Evolutionary conservation across 2,329 filamentous ascomycete species (phyloP), one percentile per base, ranked within the genome.

Genomic region (Botrytis cinerea): DNA sequence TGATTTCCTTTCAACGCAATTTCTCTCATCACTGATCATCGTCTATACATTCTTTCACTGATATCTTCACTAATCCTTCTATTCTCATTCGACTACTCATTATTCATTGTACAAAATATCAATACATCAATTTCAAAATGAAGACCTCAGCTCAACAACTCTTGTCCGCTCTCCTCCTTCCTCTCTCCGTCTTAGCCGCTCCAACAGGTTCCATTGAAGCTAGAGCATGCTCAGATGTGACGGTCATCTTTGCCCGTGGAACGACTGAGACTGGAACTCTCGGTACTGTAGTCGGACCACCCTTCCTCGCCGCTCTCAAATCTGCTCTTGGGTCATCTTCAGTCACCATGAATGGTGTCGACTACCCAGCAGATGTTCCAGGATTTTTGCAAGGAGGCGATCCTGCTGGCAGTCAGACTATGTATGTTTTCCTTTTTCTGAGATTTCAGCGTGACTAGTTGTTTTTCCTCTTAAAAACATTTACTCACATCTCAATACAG

Each of bases 331-430:
- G 87, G 74, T 84, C 84, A 35, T 80, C 79, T 14, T 80, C 80
- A 57, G 84, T 84, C 69, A 78, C 85, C 4, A 83, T 88, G 18
- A 87, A 88, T 79, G 87, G 87, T 63, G 85, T 89, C 35, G 80
- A 85, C 35, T 89, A 89, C 76, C 81, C 84, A 1, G 87, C 87
- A 10, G 80, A 82, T 71, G 73, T 84, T 22, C 72, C 75, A 1
- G 86, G 86, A 0, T 87, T 86, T 75, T 78, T 86, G 4, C 80
- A 79, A 18, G 84, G 85, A 12, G 86, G 86, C 1, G 85, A 86
- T 73, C 74, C 77, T 8, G 78, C 72, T 7, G 86, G 86, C 5
- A 84, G 83, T 72, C 76, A 78, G 51, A 81, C 79, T 72, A 86
- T 88, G 84, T 64, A 57, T n/a, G 40, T 51, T 66, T 35, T 9